Percentiles rank a stretch among this genome's conserved stretches.
phyloP scores from a whole-genome alignment of 352 stramenopile genomes.

The Phytophthora fragariaefolia region DNA sequence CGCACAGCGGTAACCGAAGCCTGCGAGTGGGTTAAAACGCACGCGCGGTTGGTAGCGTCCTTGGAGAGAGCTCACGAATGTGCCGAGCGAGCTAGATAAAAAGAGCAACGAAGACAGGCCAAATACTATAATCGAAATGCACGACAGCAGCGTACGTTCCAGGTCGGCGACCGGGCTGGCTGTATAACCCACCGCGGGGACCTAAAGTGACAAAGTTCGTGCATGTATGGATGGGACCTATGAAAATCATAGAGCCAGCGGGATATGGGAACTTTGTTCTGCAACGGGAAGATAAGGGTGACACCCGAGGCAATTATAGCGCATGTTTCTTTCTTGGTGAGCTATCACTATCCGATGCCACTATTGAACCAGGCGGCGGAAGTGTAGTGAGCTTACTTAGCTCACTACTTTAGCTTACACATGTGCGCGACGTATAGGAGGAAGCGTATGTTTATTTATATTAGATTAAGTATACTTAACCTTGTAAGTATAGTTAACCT shows the following conservation, averaged over 20 bases:
- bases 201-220: slow-evolving; percentile 2
- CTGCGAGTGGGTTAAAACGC: not conserved
- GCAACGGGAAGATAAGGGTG: not conserved
- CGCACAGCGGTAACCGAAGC: slow-evolving; percentile 1
- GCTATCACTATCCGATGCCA: not conserved
- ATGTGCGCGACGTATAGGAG: no score
- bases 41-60: not conserved
- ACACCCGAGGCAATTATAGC: not conserved
- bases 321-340: slow-evolving; percentile 8
- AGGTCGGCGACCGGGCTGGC: not conserved
- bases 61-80: not conserved
- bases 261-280: slow-evolving; percentile 6
- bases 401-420: no score
- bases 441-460: no score
- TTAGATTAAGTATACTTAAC: no score
- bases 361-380: not conserved
- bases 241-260: not conserved
- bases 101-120: slow-evolving; percentile 1
- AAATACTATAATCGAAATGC: slow-evolving; percentile 4
- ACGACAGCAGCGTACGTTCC: not conserved
- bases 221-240: slow-evolving; percentile 4
- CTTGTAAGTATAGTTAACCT: no score
- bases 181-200: not conserved
- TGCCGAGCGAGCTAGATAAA: not conserved
- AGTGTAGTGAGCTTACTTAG: no score